These are phyloP conservation scores for Phytophthora meadii DNA, from an alignment of 352 stramenopile species.

Conservation along the genomic window DNA sequence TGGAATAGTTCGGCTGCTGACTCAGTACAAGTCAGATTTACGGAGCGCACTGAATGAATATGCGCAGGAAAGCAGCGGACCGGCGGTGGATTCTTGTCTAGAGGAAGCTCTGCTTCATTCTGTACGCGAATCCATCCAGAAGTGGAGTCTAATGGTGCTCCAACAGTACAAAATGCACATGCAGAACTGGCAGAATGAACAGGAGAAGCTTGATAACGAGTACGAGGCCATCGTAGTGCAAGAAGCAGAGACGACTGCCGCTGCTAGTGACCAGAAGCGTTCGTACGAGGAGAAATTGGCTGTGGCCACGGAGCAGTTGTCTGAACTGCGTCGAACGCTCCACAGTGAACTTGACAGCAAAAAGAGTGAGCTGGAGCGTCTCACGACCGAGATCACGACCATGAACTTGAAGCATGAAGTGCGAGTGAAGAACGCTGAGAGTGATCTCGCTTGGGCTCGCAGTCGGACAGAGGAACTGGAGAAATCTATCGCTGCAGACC, in stretches of 20 bases:
- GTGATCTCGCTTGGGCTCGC: conserved; percentile 61
- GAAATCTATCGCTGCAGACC: conserved; percentile 40
- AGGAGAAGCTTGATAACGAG: conserved; percentile 34
- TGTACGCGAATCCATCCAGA: conserved; percentile 53
- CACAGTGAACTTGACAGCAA: conserved; percentile 55
- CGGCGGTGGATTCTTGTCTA: conserved; percentile 35
- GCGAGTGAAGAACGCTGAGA: conserved; percentile 58
- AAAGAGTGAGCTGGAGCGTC: conserved; percentile 52
- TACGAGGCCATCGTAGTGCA: conserved; percentile 32
- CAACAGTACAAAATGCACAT: conserved; percentile 60
- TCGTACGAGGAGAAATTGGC: conserved; percentile 54
- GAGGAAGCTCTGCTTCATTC: conserved; percentile 43
- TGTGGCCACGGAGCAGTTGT: conserved; percentile 57
- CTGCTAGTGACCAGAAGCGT: conserved; percentile 55
- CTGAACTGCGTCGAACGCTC: conserved; percentile 51
- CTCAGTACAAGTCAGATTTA: conserved; percentile 70
- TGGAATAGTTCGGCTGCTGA: conserved; percentile 52
- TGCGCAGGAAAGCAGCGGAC: conserved; percentile 33
- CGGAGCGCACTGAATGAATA: conserved; percentile 50
- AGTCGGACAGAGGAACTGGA: conserved; percentile 56
- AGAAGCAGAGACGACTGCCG: conserved; percentile 35
- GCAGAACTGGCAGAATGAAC: conserved; percentile 36
- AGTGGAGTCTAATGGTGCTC: conserved; percentile 56
- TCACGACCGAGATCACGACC: conserved; percentile 53
- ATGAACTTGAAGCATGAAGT: conserved; percentile 70